Evolutionary conservation across 768 basidiomycete species (phyloP).

Genomic region (Leccinum ochraceum): DNA sequence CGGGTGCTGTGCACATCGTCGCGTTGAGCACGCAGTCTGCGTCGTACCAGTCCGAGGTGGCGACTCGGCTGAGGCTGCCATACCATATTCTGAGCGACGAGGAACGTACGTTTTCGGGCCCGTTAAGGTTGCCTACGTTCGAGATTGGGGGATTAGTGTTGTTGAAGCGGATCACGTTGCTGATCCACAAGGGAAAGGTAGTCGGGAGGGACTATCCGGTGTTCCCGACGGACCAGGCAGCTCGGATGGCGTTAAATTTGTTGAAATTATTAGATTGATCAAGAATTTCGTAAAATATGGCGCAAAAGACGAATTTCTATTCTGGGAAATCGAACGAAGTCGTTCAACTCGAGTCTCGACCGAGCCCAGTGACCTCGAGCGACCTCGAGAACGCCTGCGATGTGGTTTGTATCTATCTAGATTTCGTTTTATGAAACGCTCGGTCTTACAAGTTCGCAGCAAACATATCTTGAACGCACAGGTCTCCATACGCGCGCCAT

Average conservation of each 20-base stretch:
- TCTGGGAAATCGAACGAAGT: constrained; percentile 1
- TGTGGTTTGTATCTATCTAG: constrained; percentile 28
- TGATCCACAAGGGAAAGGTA: constrained; percentile 16
- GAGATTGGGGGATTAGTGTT: constrained; percentile 16
- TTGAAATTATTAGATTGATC: neutral
- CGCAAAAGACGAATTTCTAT: neutral
- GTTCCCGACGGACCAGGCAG: constrained; percentile 23
- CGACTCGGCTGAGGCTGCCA: constrained; percentile 14
- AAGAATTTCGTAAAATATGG: neutral
- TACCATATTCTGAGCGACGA: constrained; percentile 27
- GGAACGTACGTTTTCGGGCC: constrained; percentile 4
- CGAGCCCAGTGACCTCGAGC: neutral
- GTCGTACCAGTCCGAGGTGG: constrained; percentile 22
- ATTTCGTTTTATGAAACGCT: neutral
- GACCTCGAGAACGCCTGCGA: constrained; percentile 5
- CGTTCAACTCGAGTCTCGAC: neutral
- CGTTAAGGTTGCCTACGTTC: constrained; percentile 23
- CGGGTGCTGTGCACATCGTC: constrained; percentile 8
- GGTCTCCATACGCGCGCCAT: constrained; percentile 93
- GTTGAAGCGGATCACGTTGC: constrained; percentile 23
- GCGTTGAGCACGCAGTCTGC: constrained; percentile 24
- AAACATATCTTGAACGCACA: constrained; percentile 97
- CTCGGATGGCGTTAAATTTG: constrained; percentile 12
- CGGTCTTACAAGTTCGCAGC: constrained; percentile 41
- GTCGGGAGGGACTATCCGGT: constrained; percentile 23